Evolutionary conservation across 495 filamentous ascomycete species (phyloP).

Genomic region (Thozetella sp.): DNA sequence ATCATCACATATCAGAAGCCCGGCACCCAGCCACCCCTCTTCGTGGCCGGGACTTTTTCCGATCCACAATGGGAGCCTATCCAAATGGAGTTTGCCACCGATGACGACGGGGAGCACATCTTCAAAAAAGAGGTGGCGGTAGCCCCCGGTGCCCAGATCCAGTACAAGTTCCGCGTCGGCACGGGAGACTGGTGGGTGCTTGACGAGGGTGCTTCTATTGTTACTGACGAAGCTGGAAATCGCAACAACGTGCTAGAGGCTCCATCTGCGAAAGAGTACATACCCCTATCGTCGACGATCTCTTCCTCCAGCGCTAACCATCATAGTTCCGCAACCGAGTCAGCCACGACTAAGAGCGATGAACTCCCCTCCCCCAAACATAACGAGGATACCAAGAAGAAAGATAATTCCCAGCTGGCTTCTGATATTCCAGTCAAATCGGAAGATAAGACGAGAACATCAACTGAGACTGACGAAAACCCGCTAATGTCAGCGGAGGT

Average conservation of each 20-base stretch:
- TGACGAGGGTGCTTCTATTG: slow-evolving; percentile 55
- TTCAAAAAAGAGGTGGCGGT: slow-evolving; percentile 49
- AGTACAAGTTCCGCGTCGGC: slow-evolving; percentile 73
- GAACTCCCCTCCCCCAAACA: no score
- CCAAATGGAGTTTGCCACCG: slow-evolving; percentile 54
- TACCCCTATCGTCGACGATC: neutral
- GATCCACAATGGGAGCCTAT: slow-evolving; percentile 62
- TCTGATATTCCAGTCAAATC: neutral
- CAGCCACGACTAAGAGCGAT: neutral
- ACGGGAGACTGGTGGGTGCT: slow-evolving; percentile 66
- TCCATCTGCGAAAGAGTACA: slow-evolving; percentile 17
- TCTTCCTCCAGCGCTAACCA: neutral
- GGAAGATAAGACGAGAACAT: neutral
- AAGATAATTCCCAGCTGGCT: no score
- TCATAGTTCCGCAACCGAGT: neutral
- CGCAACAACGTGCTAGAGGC: slow-evolving; percentile 58
- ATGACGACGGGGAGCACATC: slow-evolving; percentile 40
- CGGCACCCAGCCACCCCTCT: slow-evolving; percentile 62
- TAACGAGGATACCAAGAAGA: no score
- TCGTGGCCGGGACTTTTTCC: slow-evolving; percentile 66
- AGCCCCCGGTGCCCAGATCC: slow-evolving; percentile 49
- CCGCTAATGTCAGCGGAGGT: no score
- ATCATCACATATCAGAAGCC: slow-evolving; percentile 60
- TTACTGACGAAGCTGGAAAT: slow-evolving; percentile 57
- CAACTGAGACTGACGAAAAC: neutral